Percentiles rank a stretch among this genome's conserved stretches.
phyloP scores from a whole-genome alignment of 2,329 filamentous ascomycete genomes.

The Pyrenochaeta sp. region DNA sequence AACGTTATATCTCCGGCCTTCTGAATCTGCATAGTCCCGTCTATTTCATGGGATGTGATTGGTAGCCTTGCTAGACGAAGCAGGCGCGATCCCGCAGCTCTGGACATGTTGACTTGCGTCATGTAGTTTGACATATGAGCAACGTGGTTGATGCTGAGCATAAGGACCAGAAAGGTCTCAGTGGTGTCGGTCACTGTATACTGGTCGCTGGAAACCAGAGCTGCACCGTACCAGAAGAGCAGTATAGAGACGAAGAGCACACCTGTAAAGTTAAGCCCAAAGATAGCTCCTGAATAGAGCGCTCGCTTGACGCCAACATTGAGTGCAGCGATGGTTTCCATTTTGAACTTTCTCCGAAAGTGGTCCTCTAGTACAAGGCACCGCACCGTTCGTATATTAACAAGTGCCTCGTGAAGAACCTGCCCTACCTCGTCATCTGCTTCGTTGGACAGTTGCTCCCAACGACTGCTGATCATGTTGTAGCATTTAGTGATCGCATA shows the following conservation, averaged over 20 bases:
- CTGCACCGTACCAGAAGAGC: constrained; percentile 83
- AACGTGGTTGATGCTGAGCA: constrained; percentile 82
- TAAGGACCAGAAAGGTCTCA: constrained; percentile 79
- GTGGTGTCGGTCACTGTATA: constrained; percentile 68
- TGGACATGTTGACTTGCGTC: constrained; percentile 80
- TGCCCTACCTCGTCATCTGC: constrained; percentile 67
- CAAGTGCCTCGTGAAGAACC: constrained; percentile 77
- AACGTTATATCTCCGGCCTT: constrained; percentile 66
- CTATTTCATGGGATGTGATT: constrained; percentile 65
- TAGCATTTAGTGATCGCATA: constrained; percentile 72
- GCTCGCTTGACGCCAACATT: constrained; percentile 72
- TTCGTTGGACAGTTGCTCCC: constrained; percentile 74
- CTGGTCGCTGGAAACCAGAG: constrained; percentile 64
- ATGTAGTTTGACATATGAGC: constrained; percentile 75
- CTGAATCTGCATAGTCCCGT: constrained; percentile 56
- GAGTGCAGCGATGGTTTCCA: constrained; percentile 62
- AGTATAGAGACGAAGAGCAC: constrained; percentile 77
- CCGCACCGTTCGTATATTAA: constrained; percentile 80
- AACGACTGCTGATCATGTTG: constrained; percentile 70
- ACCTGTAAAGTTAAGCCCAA: constrained; percentile 78
- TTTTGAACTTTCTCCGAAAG: constrained; percentile 71
- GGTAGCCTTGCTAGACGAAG: constrained; percentile 74
- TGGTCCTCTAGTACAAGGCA: constrained; percentile 76
- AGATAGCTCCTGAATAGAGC: constrained; percentile 72
- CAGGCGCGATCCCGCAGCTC: constrained; percentile 75